phyloP scores from a whole-genome alignment of 306 rosid genomes.

The Corylus avellana region DNA sequence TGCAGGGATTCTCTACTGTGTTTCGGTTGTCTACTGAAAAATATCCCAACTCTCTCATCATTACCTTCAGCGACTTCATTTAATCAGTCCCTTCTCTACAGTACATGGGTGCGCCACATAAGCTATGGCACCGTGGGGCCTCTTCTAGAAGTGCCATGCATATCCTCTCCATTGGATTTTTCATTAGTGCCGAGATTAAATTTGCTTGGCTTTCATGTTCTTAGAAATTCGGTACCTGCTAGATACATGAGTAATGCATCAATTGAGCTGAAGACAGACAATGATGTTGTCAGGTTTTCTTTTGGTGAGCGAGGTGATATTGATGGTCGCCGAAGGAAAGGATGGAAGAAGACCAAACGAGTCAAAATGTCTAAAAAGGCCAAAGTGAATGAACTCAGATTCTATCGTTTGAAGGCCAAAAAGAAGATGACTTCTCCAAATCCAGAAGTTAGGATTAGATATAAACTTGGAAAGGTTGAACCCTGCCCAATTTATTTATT shows the following conservation, averaged over 20 bases:
- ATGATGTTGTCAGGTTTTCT: conserved; percentile 61
- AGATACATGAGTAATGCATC: conserved; percentile 56
- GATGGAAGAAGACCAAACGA: conserved; percentile 32
- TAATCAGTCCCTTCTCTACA: conserved; percentile 24
- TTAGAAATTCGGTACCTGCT: conserved; percentile 36
- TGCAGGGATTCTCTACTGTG: conserved; percentile 53
- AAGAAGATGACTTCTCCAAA: conserved; percentile 86
- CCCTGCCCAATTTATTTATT: not conserved
- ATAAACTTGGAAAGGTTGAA: conserved; percentile 80
- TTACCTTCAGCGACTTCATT: conserved; percentile 19
- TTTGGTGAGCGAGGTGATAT: conserved; percentile 29
- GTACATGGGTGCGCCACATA: conserved; percentile 29
- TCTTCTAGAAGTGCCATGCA: conserved; percentile 18
- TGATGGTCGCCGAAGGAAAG: conserved; percentile 20
- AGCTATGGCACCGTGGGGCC: conserved; percentile 28
- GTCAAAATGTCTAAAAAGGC: conserved; percentile 66
- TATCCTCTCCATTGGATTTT: conserved; percentile 18
- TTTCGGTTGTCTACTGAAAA: conserved; percentile 35
- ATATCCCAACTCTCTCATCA: conserved; percentile 36
- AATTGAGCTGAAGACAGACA: conserved; percentile 53
- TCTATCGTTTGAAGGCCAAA: conserved; percentile 81
- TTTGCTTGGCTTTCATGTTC: conserved; percentile 19
- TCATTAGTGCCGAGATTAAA: conserved; percentile 27
- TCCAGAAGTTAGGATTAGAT: conserved; percentile 86
- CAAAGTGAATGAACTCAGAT: conserved; percentile 75